Evolutionary conservation across 345 rosid species (phyloP).

Genomic region (Salix exigua): DNA sequence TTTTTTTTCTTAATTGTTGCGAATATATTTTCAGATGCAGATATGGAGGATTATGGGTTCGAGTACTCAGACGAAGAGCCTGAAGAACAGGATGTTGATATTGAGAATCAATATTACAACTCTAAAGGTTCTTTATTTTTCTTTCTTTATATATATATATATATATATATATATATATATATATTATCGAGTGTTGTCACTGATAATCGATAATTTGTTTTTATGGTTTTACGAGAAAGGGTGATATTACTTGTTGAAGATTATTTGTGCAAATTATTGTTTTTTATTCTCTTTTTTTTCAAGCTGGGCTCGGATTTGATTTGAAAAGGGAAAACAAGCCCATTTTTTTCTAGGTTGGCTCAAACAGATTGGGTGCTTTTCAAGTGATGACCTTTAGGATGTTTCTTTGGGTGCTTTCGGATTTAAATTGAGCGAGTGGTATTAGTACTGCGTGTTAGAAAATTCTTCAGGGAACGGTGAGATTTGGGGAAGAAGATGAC

Average conservation of each 20-base stretch:
- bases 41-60: conserved; percentile 99
- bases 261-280: background rate
- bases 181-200: background rate
- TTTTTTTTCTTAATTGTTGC: background rate
- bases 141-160: background rate
- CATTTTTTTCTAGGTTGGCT: background rate
- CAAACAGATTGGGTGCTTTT: background rate
- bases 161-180: background rate
- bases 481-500: too few species aligned
- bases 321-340: background rate
- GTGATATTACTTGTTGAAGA: background rate
- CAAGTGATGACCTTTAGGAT: background rate
- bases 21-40: conserved; percentile 61
- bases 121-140: conserved; percentile 57
- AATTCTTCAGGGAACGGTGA: too few species aligned
- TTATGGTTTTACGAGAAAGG: background rate
- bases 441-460: too few species aligned
- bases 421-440: background rate
- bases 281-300: too few species aligned
- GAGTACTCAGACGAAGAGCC: conserved; percentile 99
- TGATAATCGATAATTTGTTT: background rate
- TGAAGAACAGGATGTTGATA: conserved; percentile 94
- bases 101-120: conserved; percentile 95
- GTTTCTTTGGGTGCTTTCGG: background rate
- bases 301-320: background rate